A percentile compares a stretch with the other conserved stretches of the same genome.
Evolutionary conservation across 345 rosid species (phyloP).

Genomic region (Lumnitzera littorea): DNA sequence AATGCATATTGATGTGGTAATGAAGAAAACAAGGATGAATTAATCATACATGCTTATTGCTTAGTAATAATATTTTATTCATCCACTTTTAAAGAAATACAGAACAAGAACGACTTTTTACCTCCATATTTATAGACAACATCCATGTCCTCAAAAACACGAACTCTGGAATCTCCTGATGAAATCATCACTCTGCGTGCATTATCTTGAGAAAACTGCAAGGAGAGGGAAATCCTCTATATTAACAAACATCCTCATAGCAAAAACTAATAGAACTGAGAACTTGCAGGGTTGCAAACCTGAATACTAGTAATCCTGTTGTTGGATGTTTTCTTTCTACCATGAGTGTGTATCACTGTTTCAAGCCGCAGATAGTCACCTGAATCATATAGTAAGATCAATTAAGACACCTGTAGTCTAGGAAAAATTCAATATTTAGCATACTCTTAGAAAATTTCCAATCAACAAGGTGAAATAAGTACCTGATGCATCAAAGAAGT

Average conservation of each 20-base stretch:
- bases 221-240: constrained; percentile 1
- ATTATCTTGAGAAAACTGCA: constrained; percentile 53
- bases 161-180: constrained; percentile 69
- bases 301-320: constrained; percentile 64
- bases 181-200: constrained; percentile 54
- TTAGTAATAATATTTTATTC: background rate
- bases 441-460: background rate
- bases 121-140: constrained; percentile 67
- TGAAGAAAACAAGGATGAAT: background rate
- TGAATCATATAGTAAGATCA: constrained; percentile 9
- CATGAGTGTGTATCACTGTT: constrained; percentile 36
- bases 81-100: background rate
- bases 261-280: no score
- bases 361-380: constrained; percentile 41
- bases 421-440: background rate
- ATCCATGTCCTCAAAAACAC: constrained; percentile 51
- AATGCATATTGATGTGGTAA: no score
- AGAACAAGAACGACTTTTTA: constrained; percentile 6
- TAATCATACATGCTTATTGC: no score
- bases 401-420: background rate
- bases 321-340: constrained; percentile 37
- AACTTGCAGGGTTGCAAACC: constrained; percentile 20
- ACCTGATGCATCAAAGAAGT: constrained; percentile 61
- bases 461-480: background rate
- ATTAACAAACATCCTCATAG: no score